phyloP scores from a whole-genome alignment of 2,329 filamentous ascomycete species.

The Dryadomyces sulphureus region DNA sequence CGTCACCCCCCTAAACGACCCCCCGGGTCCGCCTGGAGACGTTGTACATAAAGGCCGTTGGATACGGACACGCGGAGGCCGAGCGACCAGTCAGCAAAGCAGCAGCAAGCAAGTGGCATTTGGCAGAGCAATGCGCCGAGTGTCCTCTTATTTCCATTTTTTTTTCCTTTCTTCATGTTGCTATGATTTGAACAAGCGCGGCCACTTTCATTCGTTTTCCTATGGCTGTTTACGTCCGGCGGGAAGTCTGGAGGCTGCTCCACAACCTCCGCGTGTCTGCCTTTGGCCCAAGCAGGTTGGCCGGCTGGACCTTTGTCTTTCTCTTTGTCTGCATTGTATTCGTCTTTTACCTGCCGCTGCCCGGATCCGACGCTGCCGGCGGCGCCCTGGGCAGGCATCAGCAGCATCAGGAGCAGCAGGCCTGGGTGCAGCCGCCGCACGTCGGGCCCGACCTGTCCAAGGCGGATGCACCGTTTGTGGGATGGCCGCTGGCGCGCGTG shows the following conservation, averaged over 20 bases:
- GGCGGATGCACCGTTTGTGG: slow-evolving; percentile 26
- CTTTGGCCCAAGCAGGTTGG: background rate
- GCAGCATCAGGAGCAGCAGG: background rate
- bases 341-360: background rate
- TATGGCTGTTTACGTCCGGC: background rate
- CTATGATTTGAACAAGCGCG: background rate
- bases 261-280: background rate
- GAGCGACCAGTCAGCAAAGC: no score
- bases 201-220: background rate
- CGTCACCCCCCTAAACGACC: no score
- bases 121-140: no score
- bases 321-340: background rate
- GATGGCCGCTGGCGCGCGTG: slow-evolving; percentile 27
- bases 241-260: background rate
- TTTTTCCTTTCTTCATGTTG: background rate
- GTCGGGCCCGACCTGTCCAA: slow-evolving; percentile 18
- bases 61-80: no score
- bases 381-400: no score
- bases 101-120: no score
- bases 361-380: background rate
- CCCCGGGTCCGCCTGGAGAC: no score
- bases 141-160: background rate
- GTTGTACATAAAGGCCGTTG: no score
- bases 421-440: background rate
- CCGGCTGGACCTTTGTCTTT: background rate